phyloP scores from a whole-genome alignment of 169 alveolate species.

The Amoebophrya sp. region DNA sequence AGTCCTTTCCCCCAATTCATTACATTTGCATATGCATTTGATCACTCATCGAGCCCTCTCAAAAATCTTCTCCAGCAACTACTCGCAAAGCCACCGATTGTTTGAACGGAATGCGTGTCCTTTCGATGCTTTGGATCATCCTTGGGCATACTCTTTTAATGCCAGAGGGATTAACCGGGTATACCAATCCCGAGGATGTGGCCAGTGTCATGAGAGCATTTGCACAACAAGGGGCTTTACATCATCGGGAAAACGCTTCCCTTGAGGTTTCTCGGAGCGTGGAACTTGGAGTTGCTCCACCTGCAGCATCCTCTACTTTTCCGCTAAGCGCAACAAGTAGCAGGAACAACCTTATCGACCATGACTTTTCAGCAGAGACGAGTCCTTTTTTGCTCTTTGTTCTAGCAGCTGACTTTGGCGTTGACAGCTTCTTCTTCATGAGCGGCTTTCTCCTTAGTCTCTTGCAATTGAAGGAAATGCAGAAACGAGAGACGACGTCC shows the following conservation, averaged over 20 bases:
- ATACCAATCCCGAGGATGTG: not conserved
- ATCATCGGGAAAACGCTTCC: no score
- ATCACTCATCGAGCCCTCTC: no score
- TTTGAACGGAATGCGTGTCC: not conserved
- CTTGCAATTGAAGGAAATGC: not conserved
- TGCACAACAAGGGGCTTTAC: no score
- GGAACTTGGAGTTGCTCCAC: no score
- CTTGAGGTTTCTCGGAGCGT: no score
- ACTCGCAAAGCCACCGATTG: not conserved
- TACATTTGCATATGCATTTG: no score
- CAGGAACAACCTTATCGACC: no score
- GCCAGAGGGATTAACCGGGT: not conserved
- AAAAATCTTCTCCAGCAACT: not conserved
- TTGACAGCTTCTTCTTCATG: not conserved
- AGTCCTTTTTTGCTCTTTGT: not conserved
- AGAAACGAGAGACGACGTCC: not conserved
- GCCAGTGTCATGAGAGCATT: not conserved
- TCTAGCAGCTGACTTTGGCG: not conserved
- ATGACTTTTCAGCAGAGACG: not conserved
- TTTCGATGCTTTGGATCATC: not conserved
- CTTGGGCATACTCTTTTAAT: not conserved
- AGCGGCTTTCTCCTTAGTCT: not conserved
- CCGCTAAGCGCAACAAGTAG: no score
- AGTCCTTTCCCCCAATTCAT: no score
- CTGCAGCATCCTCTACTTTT: no score